A percentile compares a stretch with the other conserved stretches of the same genome.
phyloP scores from a whole-genome alignment of 352 stramenopile species.

The Pythium phragmiticola region DNA sequence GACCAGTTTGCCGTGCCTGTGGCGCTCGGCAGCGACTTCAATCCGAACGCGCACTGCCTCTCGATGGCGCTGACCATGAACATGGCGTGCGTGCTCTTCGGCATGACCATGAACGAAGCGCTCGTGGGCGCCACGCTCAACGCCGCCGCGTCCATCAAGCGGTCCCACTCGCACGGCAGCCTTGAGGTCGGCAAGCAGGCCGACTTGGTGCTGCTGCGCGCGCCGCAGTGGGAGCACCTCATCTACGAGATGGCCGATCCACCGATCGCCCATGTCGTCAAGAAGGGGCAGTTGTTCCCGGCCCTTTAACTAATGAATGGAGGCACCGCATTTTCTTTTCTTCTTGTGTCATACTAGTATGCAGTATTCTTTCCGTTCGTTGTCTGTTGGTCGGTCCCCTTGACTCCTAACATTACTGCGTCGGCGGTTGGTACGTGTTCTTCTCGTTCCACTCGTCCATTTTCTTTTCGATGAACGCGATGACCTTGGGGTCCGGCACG shows the following conservation, averaged over 20 bases:
- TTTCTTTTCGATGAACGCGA: slow-evolving; percentile 86
- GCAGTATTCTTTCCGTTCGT: background rate
- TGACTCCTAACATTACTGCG: slow-evolving; percentile 20
- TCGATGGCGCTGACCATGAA: slow-evolving; percentile 89
- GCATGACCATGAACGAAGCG: slow-evolving; percentile 85
- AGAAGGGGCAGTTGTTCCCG: slow-evolving; percentile 47
- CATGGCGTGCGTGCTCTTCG: slow-evolving; percentile 81
- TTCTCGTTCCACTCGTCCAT: slow-evolving; percentile 90
- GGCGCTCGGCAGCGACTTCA: slow-evolving; percentile 81
- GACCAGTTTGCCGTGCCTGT: slow-evolving; percentile 51
- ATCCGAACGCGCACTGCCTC: slow-evolving; percentile 84
- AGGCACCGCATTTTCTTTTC: background rate
- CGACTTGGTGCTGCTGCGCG: slow-evolving; percentile 67
- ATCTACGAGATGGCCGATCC: slow-evolving; percentile 86
- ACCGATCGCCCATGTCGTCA: slow-evolving; percentile 76
- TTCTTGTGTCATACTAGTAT: background rate
- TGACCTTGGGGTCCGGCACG: slow-evolving; percentile 75
- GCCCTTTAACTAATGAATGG: slow-evolving; percentile 3
- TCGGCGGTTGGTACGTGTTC: slow-evolving; percentile 85
- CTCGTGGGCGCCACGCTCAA: slow-evolving; percentile 84
- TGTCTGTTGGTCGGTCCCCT: background rate
- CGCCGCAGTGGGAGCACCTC: slow-evolving; percentile 77
- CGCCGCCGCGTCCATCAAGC: slow-evolving; percentile 75
- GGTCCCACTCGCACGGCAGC: slow-evolving; percentile 69
- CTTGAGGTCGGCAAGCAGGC: slow-evolving; percentile 76